Base-by-base conservation (phyloP, 2,329 filamentous ascomycete genomes). In the Proliferodiscus dingleyae region DNA sequence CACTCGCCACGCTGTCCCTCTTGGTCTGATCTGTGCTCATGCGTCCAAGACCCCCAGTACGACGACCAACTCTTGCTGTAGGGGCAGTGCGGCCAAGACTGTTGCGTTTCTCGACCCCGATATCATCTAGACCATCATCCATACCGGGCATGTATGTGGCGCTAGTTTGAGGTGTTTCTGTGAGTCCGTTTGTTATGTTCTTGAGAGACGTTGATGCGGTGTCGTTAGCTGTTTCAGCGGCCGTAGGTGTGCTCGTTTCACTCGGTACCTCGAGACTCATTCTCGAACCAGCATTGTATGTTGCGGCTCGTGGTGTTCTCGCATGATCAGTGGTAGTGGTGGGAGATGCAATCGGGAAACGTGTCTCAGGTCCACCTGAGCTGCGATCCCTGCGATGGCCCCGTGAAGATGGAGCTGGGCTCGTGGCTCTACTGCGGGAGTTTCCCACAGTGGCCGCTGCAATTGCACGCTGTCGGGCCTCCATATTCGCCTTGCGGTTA, bases 401-500 rank as follows among this genome's bases (percentile, higher is more conserved):
- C 29, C 61, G 66, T 36, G 78, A 70, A 51, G 78, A 73, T 21
- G 81, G 81, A 4, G 77, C 82, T 6, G 89, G 89, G 51, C 85
- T 89, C 19, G 79, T 84, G 23, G 82, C 87, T 40, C 89, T 81
- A 62, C 81, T 84, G 42, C 88, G 80, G 73, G 80, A 69, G 15
- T 75, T 74, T 30, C 58, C 56, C n/a, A n/a, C n/a, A n/a, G n/a
- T n/a, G 19, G 52, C 56, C 15, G 61, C 62, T 28, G 57, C 80
- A 37, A 93, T 81, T 51, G 89, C 88, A 51, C 88, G 83, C 64
- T 89, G 87, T 42, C 93, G 83, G 64, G 95, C 93, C 68, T 97
- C 91, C 81, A 95, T 91, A 56, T 95, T 83, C 36, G 88, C 88
- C 61, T 89, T 88, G 49, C 93, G 85, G 67, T 94, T 94, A 69